phyloP scores from a whole-genome alignment of 805 yeast genomes.

The Teunomyces stri region DNA sequence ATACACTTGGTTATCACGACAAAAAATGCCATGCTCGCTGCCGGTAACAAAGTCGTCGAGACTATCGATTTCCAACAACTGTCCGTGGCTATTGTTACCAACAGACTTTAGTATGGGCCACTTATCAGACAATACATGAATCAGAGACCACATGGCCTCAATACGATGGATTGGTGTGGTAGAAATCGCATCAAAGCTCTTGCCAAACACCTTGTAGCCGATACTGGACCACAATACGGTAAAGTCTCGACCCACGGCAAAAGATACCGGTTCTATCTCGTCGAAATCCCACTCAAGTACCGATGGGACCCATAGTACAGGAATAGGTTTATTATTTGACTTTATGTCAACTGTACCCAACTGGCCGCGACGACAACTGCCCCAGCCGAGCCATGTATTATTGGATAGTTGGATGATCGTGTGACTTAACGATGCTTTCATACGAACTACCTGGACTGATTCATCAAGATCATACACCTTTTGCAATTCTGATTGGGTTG shows the following conservation, averaged over 20 bases:
- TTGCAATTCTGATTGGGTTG: slow-evolving; percentile 8
- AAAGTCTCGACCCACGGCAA: slow-evolving; percentile 58
- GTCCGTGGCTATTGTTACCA: slow-evolving; percentile 82
- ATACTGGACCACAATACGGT: slow-evolving; percentile 30
- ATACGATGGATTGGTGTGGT: slow-evolving; percentile 18
- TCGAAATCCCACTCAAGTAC: slow-evolving; percentile 13
- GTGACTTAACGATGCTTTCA: slow-evolving; percentile 46
- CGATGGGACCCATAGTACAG: slow-evolving; percentile 23
- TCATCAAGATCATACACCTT: slow-evolving; percentile 4
- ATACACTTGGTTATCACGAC: slow-evolving; percentile 35
- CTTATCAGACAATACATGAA: slow-evolving; percentile 45
- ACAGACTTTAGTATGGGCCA: slow-evolving; percentile 36
- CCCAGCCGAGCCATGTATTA: slow-evolving; percentile 62
- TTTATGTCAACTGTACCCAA: slow-evolving; percentile 20
- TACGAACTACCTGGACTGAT: slow-evolving; percentile 5
- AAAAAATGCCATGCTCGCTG: slow-evolving; percentile 79
- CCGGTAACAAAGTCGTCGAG: slow-evolving; percentile 50
- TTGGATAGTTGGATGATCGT: slow-evolving; percentile 36
- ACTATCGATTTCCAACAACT: slow-evolving; percentile 30
- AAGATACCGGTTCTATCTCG: slow-evolving; percentile 6
- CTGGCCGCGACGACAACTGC: slow-evolving; percentile 64
- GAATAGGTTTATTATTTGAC: slow-evolving; percentile 11
- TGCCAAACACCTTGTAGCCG: not conserved
- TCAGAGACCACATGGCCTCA: slow-evolving; percentile 75
- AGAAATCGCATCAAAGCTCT: slow-evolving; percentile 22